Percentiles rank a stretch among this genome's conserved stretches.
These are phyloP conservation scores for Mycena alexandri DNA, from an alignment of 768 basidiomycete species.

Conservation along the genomic window DNA sequence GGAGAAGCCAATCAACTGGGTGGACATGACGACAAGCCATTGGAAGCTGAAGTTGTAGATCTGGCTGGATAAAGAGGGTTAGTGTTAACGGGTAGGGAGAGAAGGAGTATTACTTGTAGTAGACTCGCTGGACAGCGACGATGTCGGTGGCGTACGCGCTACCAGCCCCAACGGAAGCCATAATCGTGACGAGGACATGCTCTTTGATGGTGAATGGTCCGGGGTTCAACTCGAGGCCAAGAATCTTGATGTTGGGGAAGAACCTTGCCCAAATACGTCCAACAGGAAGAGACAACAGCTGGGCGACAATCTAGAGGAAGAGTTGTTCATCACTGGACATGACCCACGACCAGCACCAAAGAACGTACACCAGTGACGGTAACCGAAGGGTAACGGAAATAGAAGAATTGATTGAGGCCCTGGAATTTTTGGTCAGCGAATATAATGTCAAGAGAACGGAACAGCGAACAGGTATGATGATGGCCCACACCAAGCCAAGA, in stretches of 20 bases:
- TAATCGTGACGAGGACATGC: constrained; percentile 67
- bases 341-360: too few relatives aligned
- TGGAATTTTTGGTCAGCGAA: too few relatives aligned
- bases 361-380: constrained; percentile 42
- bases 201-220: constrained; percentile 79
- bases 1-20: constrained; percentile 86
- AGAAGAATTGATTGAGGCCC: constrained; percentile 63
- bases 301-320: constrained; percentile 64
- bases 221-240: constrained; percentile 68
- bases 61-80: too few relatives aligned
- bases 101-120: constrained; percentile 63
- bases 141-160: constrained; percentile 55
- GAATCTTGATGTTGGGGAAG: constrained; percentile 64
- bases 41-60: constrained; percentile 68
- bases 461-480: constrained; percentile 59
- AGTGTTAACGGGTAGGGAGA: too few relatives aligned
- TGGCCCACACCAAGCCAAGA: constrained; percentile 65
- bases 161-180: constrained; percentile 39
- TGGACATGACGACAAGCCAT: constrained; percentile 80
- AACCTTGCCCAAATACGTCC: constrained; percentile 69
- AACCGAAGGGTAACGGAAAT: constrained; percentile 51
- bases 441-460: too few relatives aligned
- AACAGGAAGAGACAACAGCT: constrained; percentile 75
- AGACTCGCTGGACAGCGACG: constrained; percentile 81
- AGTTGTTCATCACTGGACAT: too few relatives aligned